A percentile compares a stretch with the other conserved stretches of the same genome.
phyloP scores from a whole-genome alignment of 2,329 filamentous ascomycete species.

The Cercospora sojina region DNA sequence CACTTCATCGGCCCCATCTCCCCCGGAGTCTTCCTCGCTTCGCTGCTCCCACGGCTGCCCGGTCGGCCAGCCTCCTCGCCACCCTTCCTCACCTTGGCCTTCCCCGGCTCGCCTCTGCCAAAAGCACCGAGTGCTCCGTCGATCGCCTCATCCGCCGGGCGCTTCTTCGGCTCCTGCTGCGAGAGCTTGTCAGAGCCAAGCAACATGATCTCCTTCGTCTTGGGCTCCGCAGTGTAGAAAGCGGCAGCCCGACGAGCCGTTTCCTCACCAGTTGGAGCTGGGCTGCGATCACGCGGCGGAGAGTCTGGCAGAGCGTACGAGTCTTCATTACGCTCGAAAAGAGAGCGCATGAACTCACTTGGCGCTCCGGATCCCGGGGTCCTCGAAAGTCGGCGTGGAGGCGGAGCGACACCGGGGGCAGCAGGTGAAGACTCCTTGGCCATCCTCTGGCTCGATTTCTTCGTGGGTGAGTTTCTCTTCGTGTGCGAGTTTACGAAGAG shows the following conservation, averaged over 20 bases:
- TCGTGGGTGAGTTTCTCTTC: not conserved
- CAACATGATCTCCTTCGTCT: slow-evolving; percentile 1
- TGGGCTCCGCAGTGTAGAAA: not conserved
- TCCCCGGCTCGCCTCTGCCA: not conserved
- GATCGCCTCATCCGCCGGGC: not conserved
- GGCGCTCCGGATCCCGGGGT: not conserved
- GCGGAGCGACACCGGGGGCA: not conserved
- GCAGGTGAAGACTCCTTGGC: not conserved
- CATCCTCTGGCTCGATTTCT: not conserved
- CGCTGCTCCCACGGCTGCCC: not conserved
- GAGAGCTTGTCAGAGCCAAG: not conserved
- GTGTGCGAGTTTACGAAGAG: slow-evolving; percentile 5
- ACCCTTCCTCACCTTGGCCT: slow-evolving; percentile 5
- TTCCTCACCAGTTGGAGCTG: not conserved
- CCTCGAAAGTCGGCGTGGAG: not conserved
- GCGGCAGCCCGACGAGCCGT: not conserved
- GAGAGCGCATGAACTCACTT: not conserved
- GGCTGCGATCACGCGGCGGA: not conserved
- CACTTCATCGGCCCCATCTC: slow-evolving; percentile 4
- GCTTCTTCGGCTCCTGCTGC: not conserved
- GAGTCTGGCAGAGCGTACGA: not conserved
- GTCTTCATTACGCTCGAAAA: not conserved
- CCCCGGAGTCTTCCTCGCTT: not conserved
- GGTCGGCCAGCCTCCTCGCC: not conserved
- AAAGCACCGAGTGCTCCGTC: slow-evolving; percentile 5